Evolutionary conservation across 768 basidiomycete genomes (phyloP).

Genomic region (Russula vinacea): DNA sequence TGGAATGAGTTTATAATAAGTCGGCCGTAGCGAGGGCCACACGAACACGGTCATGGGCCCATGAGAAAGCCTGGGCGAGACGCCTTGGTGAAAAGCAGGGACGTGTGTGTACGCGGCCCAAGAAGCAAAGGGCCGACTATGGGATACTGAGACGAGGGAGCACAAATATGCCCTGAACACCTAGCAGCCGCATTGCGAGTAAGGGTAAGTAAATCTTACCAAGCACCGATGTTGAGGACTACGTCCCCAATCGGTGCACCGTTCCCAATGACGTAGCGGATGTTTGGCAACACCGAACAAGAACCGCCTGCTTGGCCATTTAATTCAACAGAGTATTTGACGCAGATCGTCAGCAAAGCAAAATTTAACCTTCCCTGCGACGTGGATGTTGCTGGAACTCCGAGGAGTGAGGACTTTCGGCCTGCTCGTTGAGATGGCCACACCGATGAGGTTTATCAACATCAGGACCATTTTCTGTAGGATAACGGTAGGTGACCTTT

Average conservation of each 20-base stretch:
- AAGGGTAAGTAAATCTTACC: background rate
- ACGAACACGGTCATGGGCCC: too few relatives aligned
- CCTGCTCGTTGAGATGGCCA: background rate
- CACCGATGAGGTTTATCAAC: background rate
- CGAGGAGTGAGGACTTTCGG: background rate
- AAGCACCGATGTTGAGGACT: constrained; percentile 32
- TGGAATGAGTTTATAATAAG: background rate
- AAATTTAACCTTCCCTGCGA: too few relatives aligned
- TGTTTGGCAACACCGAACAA: background rate
- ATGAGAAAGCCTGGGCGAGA: too few relatives aligned
- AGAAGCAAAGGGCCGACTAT: background rate
- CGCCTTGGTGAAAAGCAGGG: too few relatives aligned
- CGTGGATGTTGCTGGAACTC: background rate
- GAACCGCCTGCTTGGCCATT: background rate
- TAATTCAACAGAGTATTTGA: background rate
- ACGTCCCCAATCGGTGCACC: constrained; percentile 40
- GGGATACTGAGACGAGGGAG: background rate
- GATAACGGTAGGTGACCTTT: background rate
- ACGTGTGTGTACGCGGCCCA: background rate
- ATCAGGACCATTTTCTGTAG: background rate
- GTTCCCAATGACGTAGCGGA: background rate
- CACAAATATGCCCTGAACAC: background rate
- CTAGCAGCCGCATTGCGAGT: background rate
- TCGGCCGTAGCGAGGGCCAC: background rate
- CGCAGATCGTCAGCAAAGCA: background rate